A percentile compares a stretch with the other conserved stretches of the same genome.
Evolutionary conservation across 2,329 filamentous ascomycete genomes (phyloP).

Genomic region (Albophoma yamanashiensis): DNA sequence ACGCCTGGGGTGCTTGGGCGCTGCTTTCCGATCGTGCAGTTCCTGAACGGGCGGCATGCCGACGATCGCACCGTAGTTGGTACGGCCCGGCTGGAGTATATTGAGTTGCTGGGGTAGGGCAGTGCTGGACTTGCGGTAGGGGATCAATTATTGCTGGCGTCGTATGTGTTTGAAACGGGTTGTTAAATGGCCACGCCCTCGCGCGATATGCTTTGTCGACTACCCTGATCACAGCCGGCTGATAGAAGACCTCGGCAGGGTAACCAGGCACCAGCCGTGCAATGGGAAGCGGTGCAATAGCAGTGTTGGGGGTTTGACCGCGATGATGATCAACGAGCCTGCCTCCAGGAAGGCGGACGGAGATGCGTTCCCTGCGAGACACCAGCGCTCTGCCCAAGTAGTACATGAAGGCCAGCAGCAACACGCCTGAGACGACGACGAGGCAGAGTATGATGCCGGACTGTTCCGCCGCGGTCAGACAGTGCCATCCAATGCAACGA

Average conservation of each 20-base stretch:
- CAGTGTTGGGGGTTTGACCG: not conserved
- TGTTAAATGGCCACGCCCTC: not conserved
- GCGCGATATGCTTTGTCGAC: not conserved
- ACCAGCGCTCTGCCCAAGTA: conserved; percentile 16
- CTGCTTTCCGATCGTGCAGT: not conserved
- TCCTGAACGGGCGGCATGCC: not conserved
- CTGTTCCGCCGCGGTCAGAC: conserved; percentile 24
- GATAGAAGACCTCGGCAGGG: conserved; percentile 1
- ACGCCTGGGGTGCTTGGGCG: not conserved
- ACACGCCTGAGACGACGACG: conserved; percentile 14
- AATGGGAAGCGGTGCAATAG: not conserved
- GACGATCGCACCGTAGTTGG: not conserved
- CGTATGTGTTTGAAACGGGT: not conserved
- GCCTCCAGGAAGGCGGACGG: conserved; percentile 5
- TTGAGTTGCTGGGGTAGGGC: not conserved
- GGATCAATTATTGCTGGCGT: not conserved
- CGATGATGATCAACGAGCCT: conserved; percentile 1
- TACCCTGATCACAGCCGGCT: conserved; percentile 1
- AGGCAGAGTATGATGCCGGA: conserved; percentile 28
- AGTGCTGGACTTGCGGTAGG: not conserved
- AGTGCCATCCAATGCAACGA: conserved; percentile 25
- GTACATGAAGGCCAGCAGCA: conserved; percentile 23
- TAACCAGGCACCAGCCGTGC: not conserved
- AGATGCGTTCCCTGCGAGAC: conserved; percentile 1
- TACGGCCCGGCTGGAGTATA: not conserved